These are phyloP conservation scores for Scytalidium lignicola DNA, from an alignment of 2,329 filamentous ascomycete species.

Conservation along the genomic window DNA sequence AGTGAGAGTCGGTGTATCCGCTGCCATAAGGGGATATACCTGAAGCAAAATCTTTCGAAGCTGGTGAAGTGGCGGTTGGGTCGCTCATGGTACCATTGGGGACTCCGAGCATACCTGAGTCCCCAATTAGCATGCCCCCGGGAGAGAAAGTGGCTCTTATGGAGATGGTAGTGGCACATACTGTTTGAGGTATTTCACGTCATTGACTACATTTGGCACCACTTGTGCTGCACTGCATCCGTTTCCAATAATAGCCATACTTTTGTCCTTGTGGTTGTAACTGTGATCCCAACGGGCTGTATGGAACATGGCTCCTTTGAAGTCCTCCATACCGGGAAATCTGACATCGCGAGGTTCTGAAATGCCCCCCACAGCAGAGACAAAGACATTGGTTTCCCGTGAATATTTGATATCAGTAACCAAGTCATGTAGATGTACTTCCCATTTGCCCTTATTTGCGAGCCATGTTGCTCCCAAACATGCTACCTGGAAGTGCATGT, in stretches of 20 bases:
- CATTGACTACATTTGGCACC: conserved; percentile 19
- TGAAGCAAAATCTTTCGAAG: conserved; percentile 26
- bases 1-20: conserved; percentile 14
- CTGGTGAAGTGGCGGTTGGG: conserved; percentile 26
- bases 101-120: conserved; percentile 10
- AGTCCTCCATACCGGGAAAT: conserved; percentile 23
- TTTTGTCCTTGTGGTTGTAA: conserved; percentile 20
- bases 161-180: conserved; percentile 8
- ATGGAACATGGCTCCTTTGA: conserved; percentile 25
- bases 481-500: conserved; percentile 20
- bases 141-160: background rate
- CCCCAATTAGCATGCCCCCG: background rate
- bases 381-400: conserved; percentile 18
- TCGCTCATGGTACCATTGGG: conserved; percentile 30
- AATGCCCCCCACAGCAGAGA: conserved; percentile 24
- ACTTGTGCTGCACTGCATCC: conserved; percentile 29
- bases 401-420: conserved; percentile 16
- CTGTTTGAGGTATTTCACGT: conserved; percentile 21
- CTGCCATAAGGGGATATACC: conserved; percentile 20
- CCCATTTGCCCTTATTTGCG: conserved; percentile 19
- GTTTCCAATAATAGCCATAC: conserved; percentile 27
- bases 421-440: conserved; percentile 21
- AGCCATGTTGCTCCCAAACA: conserved; percentile 21
- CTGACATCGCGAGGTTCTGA: conserved; percentile 21
- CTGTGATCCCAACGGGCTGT: conserved; percentile 25